Evolutionary conservation across 2,329 filamentous ascomycete genomes (phyloP), one percentile per base, ranked within the genome.

Genomic region (Bipolaris oryzae): DNA sequence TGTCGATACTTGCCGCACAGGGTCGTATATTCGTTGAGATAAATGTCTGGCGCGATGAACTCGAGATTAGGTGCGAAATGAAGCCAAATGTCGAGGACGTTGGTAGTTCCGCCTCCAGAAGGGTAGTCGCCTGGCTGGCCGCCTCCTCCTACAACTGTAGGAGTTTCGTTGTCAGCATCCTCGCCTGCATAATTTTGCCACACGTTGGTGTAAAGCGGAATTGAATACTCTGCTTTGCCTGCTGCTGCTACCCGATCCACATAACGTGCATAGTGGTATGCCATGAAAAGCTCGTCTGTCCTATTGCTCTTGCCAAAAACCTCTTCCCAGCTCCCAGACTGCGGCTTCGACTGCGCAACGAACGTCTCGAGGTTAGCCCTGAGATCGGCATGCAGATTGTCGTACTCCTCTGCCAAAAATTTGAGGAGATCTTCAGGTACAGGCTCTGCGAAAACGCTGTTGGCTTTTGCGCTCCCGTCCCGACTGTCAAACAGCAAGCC

Each of bases 401-500:
- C 70, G 61, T 58, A 78, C 58, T 74, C 70, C 1, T 39, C 64
- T 48, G 28, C 18, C 74, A 68, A 51, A 66, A 75, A 33, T 68
- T 60, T 23, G 1, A 78, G 50, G 7, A 80, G 63, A 1, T 78
- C 72, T 7, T 65, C 44, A 0, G 79, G 78, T 9, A 80, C 74
- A 5, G 74, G 57, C 23, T 73, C 58, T 3, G 54, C 53, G 62
- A 83, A 85, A 0, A 51, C 42, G 13, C 41, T 46, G 16, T 64
- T 74, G 46, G 75, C 66, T 16, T 82, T 72, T 1, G 80, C 82
- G 66, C 64, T 1, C 64, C 62, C 3, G 76, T 80, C 2, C 78
- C 72, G 61, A 84, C 83, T 20, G 82, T 75, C 7, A 79, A 84
- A 61, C 0, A 85, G 71, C 0, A 85, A 57, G 0, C 83, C 83